Percentiles rank a stretch among this genome's conserved stretches.
Evolutionary conservation across 108 stramenopile species (phyloP).

Genomic region (Skeletonema menzelii): DNA sequence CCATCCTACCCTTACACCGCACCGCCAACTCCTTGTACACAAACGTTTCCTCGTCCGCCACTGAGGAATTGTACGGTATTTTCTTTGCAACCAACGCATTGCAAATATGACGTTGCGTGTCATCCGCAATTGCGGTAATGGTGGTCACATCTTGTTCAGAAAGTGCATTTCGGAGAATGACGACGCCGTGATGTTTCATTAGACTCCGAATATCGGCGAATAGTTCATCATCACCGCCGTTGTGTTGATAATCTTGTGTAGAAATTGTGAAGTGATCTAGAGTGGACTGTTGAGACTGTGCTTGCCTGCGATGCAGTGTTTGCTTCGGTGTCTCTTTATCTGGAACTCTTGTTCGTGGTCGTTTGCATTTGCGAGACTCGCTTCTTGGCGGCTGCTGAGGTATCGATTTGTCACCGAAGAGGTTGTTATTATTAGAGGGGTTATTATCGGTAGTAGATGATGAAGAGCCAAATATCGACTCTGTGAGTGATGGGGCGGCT

Average conservation of each 20-base stretch:
- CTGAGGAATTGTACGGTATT: background rate
- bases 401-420: background rate
- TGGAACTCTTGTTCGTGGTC: background rate
- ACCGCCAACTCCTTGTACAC: constrained; percentile 56
- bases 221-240: background rate
- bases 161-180: background rate
- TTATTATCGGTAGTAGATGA: background rate
- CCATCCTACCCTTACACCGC: constrained; percentile 52
- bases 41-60: constrained; percentile 14
- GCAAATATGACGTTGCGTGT: background rate
- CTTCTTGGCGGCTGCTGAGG: background rate
- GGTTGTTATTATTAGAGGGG: background rate
- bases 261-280: background rate
- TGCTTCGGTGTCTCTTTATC: background rate
- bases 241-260: background rate
- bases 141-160: background rate
- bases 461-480: background rate
- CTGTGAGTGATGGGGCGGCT: background rate
- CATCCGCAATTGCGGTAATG: background rate
- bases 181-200: constrained; percentile 6
- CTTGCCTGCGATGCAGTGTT: background rate
- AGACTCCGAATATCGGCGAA: background rate
- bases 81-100: background rate
- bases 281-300: background rate
- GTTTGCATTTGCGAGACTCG: background rate